Evolutionary conservation across 345 rosid species (phyloP), one percentile per base, ranked within the genome.

Genomic region (Stellera chamaejasme): DNA sequence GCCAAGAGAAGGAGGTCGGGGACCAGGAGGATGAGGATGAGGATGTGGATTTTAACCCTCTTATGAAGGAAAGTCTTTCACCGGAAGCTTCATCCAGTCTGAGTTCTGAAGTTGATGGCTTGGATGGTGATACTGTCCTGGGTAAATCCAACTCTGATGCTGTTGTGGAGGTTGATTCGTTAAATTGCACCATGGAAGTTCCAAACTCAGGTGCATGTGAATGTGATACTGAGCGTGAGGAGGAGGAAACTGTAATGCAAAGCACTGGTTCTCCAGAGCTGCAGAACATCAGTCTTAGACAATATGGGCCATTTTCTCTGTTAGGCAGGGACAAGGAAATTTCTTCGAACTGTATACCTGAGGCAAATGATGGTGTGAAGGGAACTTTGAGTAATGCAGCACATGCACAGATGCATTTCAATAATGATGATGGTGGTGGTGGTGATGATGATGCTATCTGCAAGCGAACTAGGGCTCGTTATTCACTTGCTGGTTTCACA

Each of bases 371-470:
- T 56, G 55, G 36, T 16, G 27, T 50, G 49, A 59, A 27, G 12
- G 64, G 54, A 28, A 72, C 55, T n/a, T 51, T 46, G 28, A 53
- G 54, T 13, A 48, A 57, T 28, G 43, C 70, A 53, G 49, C 62
- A 45, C 54, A 41, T 65, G 15, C 66, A 10, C 60, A 27, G 61
- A 68, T 74, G 13, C 53, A 52, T 5, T 10, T 42, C 51, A 27
- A 56, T 27, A 61, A 64, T 60, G 63, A 56, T 11, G 64, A 58
- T 54, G 23, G 1, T 19, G 23, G 1, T 19, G 90, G 79, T 57
- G 90, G 73, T 42, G 80, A 79, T 45, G 94, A 90, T 71, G 95
- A 88, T 74, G 97, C 91, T 27, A 89, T 89, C 51, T 87, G 91
- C 66, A 89, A 70, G 82, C 82, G 90, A 27, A 93, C 99, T 2